phyloP scores from a whole-genome alignment of 805 yeast genomes.

The Candida gorgasii region DNA sequence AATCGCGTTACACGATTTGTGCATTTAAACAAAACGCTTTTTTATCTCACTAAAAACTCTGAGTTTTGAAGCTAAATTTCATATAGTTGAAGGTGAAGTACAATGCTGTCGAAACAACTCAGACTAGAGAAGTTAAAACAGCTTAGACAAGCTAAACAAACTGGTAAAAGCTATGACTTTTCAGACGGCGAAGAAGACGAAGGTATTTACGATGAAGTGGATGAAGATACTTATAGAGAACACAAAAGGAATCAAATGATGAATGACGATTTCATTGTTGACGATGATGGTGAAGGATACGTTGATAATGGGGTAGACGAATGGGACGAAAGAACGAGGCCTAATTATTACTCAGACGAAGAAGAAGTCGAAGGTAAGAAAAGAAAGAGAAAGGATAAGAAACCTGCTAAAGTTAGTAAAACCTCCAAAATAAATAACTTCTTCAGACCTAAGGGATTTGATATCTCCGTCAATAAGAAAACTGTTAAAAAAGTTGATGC shows the following conservation, averaged over 20 bases:
- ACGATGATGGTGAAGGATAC: slow-evolving; percentile 91
- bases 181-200: slow-evolving; percentile 40
- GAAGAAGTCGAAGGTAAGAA: slow-evolving; percentile 34
- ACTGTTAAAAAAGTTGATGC: slow-evolving; percentile 45
- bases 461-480: slow-evolving; percentile 12
- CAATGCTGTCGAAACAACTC: slow-evolving; percentile 34
- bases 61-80: too few relatives aligned
- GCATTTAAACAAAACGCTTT: not conserved
- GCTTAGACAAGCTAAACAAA: slow-evolving; percentile 41
- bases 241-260: slow-evolving; percentile 78
- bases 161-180: slow-evolving; percentile 49
- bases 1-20: not conserved
- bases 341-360: slow-evolving; percentile 58
- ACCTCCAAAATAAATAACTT: slow-evolving; percentile 53
- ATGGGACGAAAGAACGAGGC: slow-evolving; percentile 63
- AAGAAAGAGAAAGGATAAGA: slow-evolving; percentile 29
- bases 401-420: slow-evolving; percentile 40
- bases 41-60: not conserved
- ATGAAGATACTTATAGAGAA: slow-evolving; percentile 73
- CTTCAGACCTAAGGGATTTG: slow-evolving; percentile 42
- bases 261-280: slow-evolving; percentile 91
- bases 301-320: slow-evolving; percentile 92
- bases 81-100: not conserved
- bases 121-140: slow-evolving; percentile 20
- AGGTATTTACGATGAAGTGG: slow-evolving; percentile 80